These are phyloP conservation scores for Hemisphaericaspora xylofermentans DNA, from an alignment of 1,139 yeast species.

Conservation along the genomic window DNA sequence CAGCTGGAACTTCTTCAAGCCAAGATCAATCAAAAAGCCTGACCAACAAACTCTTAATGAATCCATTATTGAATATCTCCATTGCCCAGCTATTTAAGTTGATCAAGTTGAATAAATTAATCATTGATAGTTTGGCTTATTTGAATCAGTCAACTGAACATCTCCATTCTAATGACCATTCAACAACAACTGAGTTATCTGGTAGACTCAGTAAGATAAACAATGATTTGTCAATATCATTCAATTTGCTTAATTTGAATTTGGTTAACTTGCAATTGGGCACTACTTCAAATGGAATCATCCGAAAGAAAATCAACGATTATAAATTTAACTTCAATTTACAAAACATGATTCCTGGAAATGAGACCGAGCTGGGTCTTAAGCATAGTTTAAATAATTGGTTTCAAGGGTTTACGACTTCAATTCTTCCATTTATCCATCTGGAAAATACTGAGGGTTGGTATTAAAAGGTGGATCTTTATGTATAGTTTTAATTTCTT, in stretches of 20 bases:
- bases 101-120: constrained; percentile 35
- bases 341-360: constrained; percentile 3
- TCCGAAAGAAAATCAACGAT: constrained; percentile 26
- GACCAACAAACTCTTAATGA: constrained; percentile 17
- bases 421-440: constrained; percentile 31
- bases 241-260: constrained; percentile 32
- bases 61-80: constrained; percentile 37
- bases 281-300: constrained; percentile 20
- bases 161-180: constrained; percentile 1
- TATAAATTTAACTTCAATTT: constrained; percentile 31
- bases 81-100: constrained; percentile 36
- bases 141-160: constrained; percentile 11
- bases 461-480: constrained; percentile 18
- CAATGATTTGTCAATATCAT: constrained; percentile 38
- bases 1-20: constrained; percentile 3
- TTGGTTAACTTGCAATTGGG: constrained; percentile 24
- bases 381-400: constrained; percentile 24
- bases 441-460: constrained; percentile 40
- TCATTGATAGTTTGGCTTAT: constrained; percentile 31
- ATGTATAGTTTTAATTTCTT: background rate
- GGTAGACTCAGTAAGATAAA: constrained; percentile 35
- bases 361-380: constrained; percentile 2
- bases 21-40: constrained; percentile 5
- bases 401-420: constrained; percentile 27
- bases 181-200: constrained; percentile 21